phyloP scores from a whole-genome alignment of 1,284 basidiomycete species.

The Leccinum subspadiceum region DNA sequence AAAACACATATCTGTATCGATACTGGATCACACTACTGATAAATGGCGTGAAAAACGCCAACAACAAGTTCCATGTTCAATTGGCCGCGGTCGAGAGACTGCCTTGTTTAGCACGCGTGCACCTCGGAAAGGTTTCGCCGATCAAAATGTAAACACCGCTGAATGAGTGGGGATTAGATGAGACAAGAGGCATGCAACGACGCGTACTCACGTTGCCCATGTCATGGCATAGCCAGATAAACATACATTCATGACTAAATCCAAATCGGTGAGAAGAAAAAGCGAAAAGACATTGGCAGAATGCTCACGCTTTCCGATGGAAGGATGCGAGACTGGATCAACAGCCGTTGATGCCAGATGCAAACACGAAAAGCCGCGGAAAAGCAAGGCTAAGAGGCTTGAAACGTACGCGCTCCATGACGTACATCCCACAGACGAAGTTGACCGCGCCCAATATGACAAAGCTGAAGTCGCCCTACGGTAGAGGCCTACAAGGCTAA shows the following conservation, averaged over 20 bases:
- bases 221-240: constrained; percentile 57
- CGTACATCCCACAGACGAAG: constrained; percentile 7
- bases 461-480: too few relatives aligned
- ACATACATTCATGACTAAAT: constrained; percentile 52
- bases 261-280: neutral
- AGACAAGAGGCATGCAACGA: too few relatives aligned
- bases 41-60: constrained; percentile 76
- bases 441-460: too few relatives aligned
- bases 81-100: constrained; percentile 67
- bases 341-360: constrained; percentile 34
- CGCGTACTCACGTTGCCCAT: too few relatives aligned
- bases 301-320: too few relatives aligned
- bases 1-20: constrained; percentile 67
- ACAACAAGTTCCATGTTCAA: constrained; percentile 75
- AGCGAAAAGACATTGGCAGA: constrained; percentile 31
- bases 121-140: constrained; percentile 4
- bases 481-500: too few relatives aligned
- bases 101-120: constrained; percentile 75
- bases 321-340: too few relatives aligned
- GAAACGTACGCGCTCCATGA: too few relatives aligned
- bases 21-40: constrained; percentile 57
- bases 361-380: constrained; percentile 35
- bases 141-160: too few relatives aligned
- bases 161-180: too few relatives aligned
- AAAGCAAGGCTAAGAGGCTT: too few relatives aligned